Evolutionary conservation across 192 early-diverging fungal species (phyloP).

Genomic region (Diversispora epigaea): DNA sequence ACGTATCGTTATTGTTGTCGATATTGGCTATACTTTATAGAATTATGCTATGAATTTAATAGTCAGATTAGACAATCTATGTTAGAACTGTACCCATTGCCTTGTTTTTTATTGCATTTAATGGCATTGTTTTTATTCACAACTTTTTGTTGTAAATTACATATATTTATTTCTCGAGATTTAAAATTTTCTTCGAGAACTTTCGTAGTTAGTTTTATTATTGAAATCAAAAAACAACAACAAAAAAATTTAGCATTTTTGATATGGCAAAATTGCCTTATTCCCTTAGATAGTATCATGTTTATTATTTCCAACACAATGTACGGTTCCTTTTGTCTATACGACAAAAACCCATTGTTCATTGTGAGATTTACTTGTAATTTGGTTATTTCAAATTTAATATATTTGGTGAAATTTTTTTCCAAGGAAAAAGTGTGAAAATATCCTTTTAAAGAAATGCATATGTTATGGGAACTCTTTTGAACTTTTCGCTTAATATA

Average conservation of each 20-base stretch:
- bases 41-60: slow-evolving; percentile 12
- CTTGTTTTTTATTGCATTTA: too few species aligned
- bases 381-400: too few species aligned
- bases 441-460: too few species aligned
- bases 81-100: slow-evolving; percentile 1
- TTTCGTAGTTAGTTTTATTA: slow-evolving; percentile 4
- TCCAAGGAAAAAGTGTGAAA: too few species aligned
- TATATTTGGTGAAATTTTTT: too few species aligned
- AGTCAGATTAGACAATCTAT: slow-evolving; percentile 14
- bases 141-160: slow-evolving; percentile 9
- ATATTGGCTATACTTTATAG: slow-evolving; percentile 13
- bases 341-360: too few species aligned
- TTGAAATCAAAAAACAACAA: too few species aligned
- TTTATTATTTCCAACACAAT: too few species aligned
- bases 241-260: too few species aligned
- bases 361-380: too few species aligned
- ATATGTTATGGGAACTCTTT: too few species aligned
- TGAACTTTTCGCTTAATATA: neutral
- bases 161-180: slow-evolving; percentile 23
- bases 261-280: neutral
- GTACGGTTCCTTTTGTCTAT: too few species aligned
- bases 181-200: neutral
- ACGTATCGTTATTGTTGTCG: slow-evolving; percentile 41
- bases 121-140: neutral
- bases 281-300: neutral